Evolutionary conservation across 2,329 filamentous ascomycete species (phyloP).

Genomic region (Ascochyta viciae-villosae): DNA sequence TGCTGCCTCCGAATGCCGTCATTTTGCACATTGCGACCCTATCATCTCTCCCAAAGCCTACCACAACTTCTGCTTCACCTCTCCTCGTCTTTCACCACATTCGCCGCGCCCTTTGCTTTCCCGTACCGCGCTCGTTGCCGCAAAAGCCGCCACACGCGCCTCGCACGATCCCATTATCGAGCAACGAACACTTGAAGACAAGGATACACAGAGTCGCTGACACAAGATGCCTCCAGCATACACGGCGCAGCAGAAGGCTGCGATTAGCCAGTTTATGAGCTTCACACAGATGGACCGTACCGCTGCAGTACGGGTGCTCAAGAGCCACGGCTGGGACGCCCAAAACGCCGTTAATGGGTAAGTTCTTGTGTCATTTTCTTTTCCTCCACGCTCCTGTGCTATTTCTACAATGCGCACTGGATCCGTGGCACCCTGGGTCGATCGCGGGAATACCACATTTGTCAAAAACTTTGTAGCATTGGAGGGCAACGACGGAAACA

Average conservation of each 20-base stretch:
- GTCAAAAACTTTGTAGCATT: no score
- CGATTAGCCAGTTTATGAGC: slow-evolving; percentile 53
- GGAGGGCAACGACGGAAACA: neutral
- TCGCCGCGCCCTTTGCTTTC: neutral
- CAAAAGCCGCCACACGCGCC: neutral
- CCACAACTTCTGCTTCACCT: slow-evolving; percentile 8
- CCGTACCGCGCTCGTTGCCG: neutral
- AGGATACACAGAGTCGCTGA: slow-evolving; percentile 21
- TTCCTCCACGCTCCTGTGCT: neutral
- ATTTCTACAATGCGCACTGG: neutral
- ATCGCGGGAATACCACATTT: neutral
- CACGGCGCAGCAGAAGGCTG: slow-evolving; percentile 54
- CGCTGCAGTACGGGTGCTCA: slow-evolving; percentile 54
- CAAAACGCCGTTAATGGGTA: slow-evolving; percentile 56
- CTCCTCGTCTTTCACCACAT: neutral
- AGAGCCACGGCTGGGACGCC: slow-evolving; percentile 55
- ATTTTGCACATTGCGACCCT: slow-evolving; percentile 21
- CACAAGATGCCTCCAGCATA: slow-evolving; percentile 56
- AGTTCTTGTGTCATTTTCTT: slow-evolving; percentile 34
- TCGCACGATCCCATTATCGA: slow-evolving; percentile 3
- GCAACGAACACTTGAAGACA: slow-evolving; percentile 3
- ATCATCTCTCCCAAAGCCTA: slow-evolving; percentile 4
- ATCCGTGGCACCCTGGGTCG: neutral
- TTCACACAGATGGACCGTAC: slow-evolving; percentile 56
- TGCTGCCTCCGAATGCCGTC: slow-evolving; percentile 30